Evolutionary conservation across 1,284 basidiomycete species (phyloP).

Genomic region (Trametes polyzona): DNA sequence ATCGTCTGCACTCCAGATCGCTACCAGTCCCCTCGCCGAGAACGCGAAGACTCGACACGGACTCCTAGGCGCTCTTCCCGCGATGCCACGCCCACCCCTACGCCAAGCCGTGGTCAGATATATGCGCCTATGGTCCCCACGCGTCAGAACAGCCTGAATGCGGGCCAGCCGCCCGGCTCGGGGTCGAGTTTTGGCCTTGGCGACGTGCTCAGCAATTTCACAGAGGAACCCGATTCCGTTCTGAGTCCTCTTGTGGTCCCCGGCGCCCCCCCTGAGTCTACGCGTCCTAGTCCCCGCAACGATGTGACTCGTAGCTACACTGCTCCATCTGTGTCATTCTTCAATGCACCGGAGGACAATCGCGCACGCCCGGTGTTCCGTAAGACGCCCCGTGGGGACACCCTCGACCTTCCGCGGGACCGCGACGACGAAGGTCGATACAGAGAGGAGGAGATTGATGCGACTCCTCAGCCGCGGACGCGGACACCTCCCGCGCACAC

Average conservation of each 20-base stretch:
- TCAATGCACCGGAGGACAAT: constrained; percentile 41
- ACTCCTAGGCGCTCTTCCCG: constrained; percentile 20
- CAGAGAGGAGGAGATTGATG: constrained; percentile 15
- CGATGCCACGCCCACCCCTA: constrained; percentile 15
- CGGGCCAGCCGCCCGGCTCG: constrained; percentile 23
- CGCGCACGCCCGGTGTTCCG: constrained; percentile 29
- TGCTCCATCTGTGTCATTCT: constrained; percentile 35
- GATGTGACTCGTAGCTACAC: constrained; percentile 41
- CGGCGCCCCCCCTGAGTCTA: constrained; percentile 34
- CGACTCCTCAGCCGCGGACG: constrained; percentile 19
- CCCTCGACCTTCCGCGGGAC: not conserved
- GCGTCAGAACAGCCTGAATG: constrained; percentile 26
- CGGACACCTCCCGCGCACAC: constrained; percentile 24
- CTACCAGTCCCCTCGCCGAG: constrained; percentile 39
- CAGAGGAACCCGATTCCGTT: constrained; percentile 59
- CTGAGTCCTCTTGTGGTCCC: constrained; percentile 54
- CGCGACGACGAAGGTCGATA: constrained; percentile 8
- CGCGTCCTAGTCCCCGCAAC: constrained; percentile 31
- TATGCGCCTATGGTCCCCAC: constrained; percentile 29
- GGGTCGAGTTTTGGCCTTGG: constrained; percentile 27
- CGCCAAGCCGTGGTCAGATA: constrained; percentile 31
- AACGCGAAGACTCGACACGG: too few species aligned
- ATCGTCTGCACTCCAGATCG: constrained; percentile 69
- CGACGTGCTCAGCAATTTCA: constrained; percentile 39
- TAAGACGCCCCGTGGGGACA: constrained; percentile 24